These are phyloP conservation scores for Malus orientalis DNA, from an alignment of 306 rosid genomes.

Conservation along the genomic window DNA sequence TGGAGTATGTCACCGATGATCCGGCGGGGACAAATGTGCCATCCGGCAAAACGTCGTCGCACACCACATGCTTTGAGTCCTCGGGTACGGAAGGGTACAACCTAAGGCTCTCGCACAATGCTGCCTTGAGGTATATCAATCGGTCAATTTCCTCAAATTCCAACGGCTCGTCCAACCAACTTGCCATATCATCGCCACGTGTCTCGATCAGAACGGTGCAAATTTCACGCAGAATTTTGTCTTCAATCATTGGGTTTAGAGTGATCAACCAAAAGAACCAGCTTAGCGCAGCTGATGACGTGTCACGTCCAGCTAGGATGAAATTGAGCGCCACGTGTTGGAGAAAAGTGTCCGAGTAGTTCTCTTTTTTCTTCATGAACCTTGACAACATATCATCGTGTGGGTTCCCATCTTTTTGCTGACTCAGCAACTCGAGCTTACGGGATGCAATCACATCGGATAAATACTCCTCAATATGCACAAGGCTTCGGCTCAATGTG, in stretches of 20 bases:
- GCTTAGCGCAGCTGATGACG: constrained; percentile 68
- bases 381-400: constrained; percentile 79
- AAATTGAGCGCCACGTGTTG: constrained; percentile 84
- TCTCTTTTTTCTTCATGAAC: constrained; percentile 80
- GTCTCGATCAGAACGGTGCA: constrained; percentile 54
- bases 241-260: constrained; percentile 56
- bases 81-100: constrained; percentile 85
- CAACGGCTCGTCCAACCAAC: constrained; percentile 58
- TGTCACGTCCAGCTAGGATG: constrained; percentile 96
- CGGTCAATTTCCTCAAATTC: constrained; percentile 76
- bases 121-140: constrained; percentile 66
- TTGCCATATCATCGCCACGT: constrained; percentile 42
- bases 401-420: constrained; percentile 47
- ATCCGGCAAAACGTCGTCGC: constrained; percentile 65
- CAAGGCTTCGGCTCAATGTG: constrained; percentile 72
- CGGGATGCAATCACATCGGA: constrained; percentile 68
- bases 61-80: constrained; percentile 74
- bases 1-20: constrained; percentile 73
- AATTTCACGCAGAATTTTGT: constrained; percentile 48
- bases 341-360: constrained; percentile 58
- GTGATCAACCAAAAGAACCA: constrained; percentile 86
- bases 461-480: constrained; percentile 56
- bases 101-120: constrained; percentile 70
- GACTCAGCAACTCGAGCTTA: constrained; percentile 64
- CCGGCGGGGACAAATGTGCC: constrained; percentile 85